phyloP scores from a whole-genome alignment of 2,329 filamentous ascomycete species.

The Myrmaecium sp. region DNA sequence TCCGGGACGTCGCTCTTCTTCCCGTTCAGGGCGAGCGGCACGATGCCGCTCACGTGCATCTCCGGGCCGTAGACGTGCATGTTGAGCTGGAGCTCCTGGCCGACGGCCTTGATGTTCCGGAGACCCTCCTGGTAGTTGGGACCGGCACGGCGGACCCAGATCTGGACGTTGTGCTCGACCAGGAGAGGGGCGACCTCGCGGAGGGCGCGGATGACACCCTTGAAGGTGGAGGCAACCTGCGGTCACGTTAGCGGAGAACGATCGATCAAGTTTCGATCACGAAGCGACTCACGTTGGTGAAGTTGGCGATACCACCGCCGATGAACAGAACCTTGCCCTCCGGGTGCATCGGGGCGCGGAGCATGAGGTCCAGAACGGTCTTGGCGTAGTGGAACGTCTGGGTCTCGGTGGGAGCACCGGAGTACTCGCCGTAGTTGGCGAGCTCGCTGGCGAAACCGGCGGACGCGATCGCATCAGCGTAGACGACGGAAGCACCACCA shows the following conservation, averaged over 20 bases:
- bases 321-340: constrained; percentile 99
- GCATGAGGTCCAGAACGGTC: constrained; percentile 93
- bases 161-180: constrained; percentile 92
- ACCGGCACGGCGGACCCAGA: constrained; percentile 82
- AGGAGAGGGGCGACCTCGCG: constrained; percentile 75
- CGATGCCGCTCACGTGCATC: constrained; percentile 87
- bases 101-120: constrained; percentile 98
- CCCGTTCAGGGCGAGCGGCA: constrained; percentile 67
- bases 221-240: constrained; percentile 82
- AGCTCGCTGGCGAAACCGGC: constrained; percentile 89
- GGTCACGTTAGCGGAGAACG: constrained; percentile 6
- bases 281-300: constrained; percentile 62
- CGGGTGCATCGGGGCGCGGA: constrained; percentile 66
- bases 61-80: constrained; percentile 80
- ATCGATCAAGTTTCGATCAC: neutral
- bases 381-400: constrained; percentile 99
- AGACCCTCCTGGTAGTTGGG: constrained; percentile 99
- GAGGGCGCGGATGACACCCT: constrained; percentile 94
- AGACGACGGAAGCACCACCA: constrained; percentile 98
- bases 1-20: constrained; percentile 45
- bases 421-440: constrained; percentile 99
- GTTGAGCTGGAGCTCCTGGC: constrained; percentile 81
- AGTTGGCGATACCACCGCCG: constrained; percentile 99
- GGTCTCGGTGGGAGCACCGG: constrained; percentile 92
- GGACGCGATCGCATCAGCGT: constrained; percentile 95